A percentile compares a stretch with the other conserved stretches of the same genome.
phyloP scores from a whole-genome alignment of 2,329 filamentous ascomycete genomes.

The Fusarium transvaalense region DNA sequence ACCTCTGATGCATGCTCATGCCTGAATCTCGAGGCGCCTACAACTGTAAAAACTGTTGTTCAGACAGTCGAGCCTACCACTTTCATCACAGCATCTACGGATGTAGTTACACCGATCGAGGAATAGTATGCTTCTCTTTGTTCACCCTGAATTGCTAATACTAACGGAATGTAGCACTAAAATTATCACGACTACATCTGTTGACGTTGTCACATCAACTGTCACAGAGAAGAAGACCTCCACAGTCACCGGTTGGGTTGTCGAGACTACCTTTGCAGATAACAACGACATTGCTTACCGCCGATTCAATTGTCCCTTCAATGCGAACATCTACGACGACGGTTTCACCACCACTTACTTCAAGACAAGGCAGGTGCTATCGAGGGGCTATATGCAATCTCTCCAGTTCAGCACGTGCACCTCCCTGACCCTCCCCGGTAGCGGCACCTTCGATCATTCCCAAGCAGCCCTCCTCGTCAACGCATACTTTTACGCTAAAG shows the following conservation, averaged over 20 bases:
- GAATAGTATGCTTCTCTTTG: neutral
- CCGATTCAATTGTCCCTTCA: neutral
- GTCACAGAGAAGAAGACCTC: slow-evolving; percentile 1
- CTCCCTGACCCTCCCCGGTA: neutral
- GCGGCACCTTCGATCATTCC: neutral
- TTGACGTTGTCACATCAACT: neutral
- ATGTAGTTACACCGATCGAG: neutral
- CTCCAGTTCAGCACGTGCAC: neutral
- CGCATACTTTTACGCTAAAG: neutral
- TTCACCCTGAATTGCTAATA: accelerated
- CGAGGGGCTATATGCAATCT: neutral
- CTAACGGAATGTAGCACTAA: neutral
- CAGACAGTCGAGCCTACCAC: neutral
- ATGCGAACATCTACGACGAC: neutral
- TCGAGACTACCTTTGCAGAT: neutral
- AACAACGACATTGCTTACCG: neutral
- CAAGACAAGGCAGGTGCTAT: too few species aligned
- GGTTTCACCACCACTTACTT: neutral
- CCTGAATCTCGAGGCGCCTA: neutral
- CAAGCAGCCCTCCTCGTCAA: neutral
- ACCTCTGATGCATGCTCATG: neutral
- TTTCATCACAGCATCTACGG: neutral
- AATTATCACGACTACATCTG: neutral
- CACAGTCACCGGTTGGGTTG: neutral
- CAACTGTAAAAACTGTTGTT: neutral